Conservation (phyloP, 257 asterid species). For the Petunia secreta region DNA sequence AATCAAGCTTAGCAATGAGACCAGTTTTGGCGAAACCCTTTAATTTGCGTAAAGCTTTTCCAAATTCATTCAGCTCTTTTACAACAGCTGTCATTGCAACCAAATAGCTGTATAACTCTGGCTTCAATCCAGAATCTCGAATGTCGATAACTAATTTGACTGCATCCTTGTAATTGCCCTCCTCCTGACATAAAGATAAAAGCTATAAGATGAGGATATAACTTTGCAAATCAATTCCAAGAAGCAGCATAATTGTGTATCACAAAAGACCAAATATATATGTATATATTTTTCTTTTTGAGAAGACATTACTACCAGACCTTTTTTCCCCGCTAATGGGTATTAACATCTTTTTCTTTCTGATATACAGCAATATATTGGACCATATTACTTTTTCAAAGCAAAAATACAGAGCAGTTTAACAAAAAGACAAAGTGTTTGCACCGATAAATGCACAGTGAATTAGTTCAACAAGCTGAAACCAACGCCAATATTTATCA, state of each 20-base stretch:
- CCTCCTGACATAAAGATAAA: slow-evolving; percentile 57
- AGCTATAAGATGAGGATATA: slow-evolving; percentile 14
- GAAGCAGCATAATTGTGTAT: background rate
- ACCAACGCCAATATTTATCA: too few relatives aligned
- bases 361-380: background rate
- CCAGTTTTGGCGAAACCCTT: slow-evolving; percentile 66
- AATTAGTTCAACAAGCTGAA: too few relatives aligned
- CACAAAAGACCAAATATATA: background rate
- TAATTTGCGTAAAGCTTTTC: slow-evolving; percentile 78
- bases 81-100: slow-evolving; percentile 94
- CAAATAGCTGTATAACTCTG: slow-evolving; percentile 84
- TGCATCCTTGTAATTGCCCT: slow-evolving; percentile 75
- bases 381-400: background rate
- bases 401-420: background rate
- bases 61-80: slow-evolving; percentile 87
- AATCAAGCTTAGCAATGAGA: slow-evolving; percentile 61
- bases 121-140: slow-evolving; percentile 72
- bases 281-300: too few relatives aligned
- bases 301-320: background rate
- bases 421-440: background rate
- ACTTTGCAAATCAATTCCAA: background rate
- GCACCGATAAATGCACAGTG: background rate
- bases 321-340: background rate
- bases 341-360: background rate
- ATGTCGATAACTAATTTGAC: slow-evolving; percentile 71